Evolutionary conservation across 1,284 basidiomycete species (phyloP).

Genomic region (Ganoderma lucidum): DNA sequence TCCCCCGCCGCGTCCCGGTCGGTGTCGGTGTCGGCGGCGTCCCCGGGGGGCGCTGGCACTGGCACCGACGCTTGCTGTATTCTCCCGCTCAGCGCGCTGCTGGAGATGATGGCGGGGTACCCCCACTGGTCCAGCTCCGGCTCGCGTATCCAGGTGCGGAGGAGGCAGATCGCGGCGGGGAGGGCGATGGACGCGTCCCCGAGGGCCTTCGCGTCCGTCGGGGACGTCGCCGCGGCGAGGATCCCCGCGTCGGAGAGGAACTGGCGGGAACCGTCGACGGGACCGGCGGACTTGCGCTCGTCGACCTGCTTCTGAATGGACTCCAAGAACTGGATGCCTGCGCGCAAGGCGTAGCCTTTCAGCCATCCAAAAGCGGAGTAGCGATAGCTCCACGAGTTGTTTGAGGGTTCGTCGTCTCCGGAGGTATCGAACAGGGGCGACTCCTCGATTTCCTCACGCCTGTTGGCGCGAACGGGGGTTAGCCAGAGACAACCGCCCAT

Average conservation of each 20-base stretch:
- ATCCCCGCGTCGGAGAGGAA: neutral
- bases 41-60: neutral
- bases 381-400: neutral
- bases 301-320: neutral
- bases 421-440: neutral
- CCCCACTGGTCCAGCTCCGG: neutral
- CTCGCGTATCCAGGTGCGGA: neutral
- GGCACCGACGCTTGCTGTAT: neutral
- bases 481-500: neutral
- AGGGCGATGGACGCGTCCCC: neutral
- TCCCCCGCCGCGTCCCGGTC: neutral
- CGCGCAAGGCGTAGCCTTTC: neutral
- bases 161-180: neutral
- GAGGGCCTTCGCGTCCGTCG: neutral
- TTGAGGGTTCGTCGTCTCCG: neutral
- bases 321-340: neutral
- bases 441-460: neutral
- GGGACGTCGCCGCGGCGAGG: neutral
- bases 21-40: neutral
- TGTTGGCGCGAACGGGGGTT: neutral
- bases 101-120: neutral
- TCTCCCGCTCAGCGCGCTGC: neutral
- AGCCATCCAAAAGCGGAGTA: neutral
- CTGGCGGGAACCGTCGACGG: neutral
- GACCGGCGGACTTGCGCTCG: constrained; percentile 2